phyloP scores from a whole-genome alignment of 2,329 filamentous ascomycete species.

The Boeremia exigua region DNA sequence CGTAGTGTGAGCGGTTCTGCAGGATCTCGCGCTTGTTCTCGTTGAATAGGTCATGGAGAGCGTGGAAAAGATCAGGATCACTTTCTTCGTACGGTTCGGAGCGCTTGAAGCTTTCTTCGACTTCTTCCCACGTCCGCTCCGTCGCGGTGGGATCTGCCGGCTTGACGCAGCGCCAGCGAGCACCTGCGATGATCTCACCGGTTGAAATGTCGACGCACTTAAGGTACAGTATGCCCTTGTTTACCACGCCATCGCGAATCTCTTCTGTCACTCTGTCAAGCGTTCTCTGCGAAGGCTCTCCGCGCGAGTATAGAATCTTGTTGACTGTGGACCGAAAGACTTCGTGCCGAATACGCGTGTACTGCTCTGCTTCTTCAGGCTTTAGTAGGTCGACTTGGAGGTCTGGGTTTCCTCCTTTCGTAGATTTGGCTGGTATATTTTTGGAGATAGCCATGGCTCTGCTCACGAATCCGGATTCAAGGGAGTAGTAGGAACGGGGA shows the following conservation, averaged over 20 bases:
- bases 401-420: conserved; percentile 27
- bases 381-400: conserved; percentile 37
- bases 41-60: conserved; percentile 31
- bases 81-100: conserved; percentile 37
- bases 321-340: conserved; percentile 42
- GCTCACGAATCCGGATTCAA: too few relatives aligned
- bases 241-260: conserved; percentile 30
- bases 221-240: conserved; percentile 35
- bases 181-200: conserved; percentile 37
- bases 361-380: conserved; percentile 36
- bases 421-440: conserved; percentile 18
- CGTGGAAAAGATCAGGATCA: conserved; percentile 29
- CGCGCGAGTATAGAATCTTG: conserved; percentile 42
- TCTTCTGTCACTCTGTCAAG: conserved; percentile 29
- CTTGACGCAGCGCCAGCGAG: conserved; percentile 37
- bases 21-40: conserved; percentile 34
- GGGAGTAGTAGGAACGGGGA: neutral
- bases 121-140: conserved; percentile 35
- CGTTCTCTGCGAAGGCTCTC: conserved; percentile 35
- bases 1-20: conserved; percentile 32
- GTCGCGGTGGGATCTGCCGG: conserved; percentile 22
- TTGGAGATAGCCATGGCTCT: conserved; percentile 4
- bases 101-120: conserved; percentile 31
- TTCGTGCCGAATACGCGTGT: conserved; percentile 41
- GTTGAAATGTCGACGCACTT: conserved; percentile 38